A percentile compares a stretch with the other conserved stretches of the same genome.
Conservation (phyloP, 2,329 filamentous ascomycete genomes). For the Hirsutella thompsonii region DNA sequence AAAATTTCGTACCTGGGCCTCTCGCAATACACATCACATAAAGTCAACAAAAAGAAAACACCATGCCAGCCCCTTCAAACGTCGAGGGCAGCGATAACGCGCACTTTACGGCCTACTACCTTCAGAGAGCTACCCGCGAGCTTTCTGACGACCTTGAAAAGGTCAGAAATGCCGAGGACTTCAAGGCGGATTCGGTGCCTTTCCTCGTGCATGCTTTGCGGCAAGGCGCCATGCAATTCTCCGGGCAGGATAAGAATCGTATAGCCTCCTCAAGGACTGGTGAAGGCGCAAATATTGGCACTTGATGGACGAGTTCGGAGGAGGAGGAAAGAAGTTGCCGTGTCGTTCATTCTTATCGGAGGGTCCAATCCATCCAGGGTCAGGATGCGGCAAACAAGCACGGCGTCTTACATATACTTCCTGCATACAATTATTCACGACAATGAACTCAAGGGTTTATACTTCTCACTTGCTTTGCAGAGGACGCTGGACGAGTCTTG, state of each 20-base stretch:
- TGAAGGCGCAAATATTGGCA: not conserved
- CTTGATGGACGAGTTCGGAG: not conserved
- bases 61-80: constrained; percentile 4
- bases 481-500: no score
- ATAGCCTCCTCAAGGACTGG: not conserved
- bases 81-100: constrained; percentile 5
- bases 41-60: not conserved
- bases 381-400: no score
- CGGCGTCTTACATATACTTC: no score
- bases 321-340: no score
- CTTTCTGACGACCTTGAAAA: constrained; percentile 64
- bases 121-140: constrained; percentile 55
- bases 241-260: constrained; percentile 22
- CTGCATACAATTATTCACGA: no score
- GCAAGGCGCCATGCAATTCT: constrained; percentile 53
- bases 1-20: no score
- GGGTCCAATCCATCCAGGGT: no score
- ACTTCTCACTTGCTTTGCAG: no score
- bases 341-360: no score
- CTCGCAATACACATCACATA: not conserved
- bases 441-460: no score
- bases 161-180: constrained; percentile 56
- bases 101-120: constrained; percentile 52
- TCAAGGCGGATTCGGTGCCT: constrained; percentile 49
- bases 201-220: constrained; percentile 55